Percentiles rank a stretch among this genome's conserved stretches.
phyloP scores from a whole-genome alignment of 2,329 filamentous ascomycete genomes.

The Magnaporthiopsis incrustans region DNA sequence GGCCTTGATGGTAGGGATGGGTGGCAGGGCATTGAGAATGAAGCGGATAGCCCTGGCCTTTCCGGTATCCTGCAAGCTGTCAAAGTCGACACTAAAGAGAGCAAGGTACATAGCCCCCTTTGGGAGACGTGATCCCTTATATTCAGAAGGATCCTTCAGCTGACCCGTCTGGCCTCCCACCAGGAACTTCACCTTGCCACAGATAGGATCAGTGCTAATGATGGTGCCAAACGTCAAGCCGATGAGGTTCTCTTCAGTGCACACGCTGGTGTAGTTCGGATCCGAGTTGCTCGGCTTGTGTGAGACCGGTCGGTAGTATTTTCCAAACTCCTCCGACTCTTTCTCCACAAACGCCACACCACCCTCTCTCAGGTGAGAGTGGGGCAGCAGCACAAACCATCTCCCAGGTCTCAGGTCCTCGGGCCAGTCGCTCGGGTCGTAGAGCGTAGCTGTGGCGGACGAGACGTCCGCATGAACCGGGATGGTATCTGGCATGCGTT shows the following conservation, averaged over 20 bases:
- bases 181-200: not conserved
- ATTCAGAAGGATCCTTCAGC: not conserved
- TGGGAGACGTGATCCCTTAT: not conserved
- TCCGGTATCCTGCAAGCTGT: slow-evolving; percentile 34
- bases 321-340: not conserved
- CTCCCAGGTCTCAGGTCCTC: slow-evolving; percentile 2
- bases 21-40: slow-evolving; percentile 51
- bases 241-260: not conserved
- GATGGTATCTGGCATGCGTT: not conserved
- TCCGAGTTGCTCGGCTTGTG: too few relatives aligned
- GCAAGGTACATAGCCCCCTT: not conserved
- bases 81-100: slow-evolving; percentile 44
- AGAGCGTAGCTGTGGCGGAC: not conserved
- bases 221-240: not conserved
- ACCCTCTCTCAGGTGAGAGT: not conserved
- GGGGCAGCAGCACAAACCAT: not conserved
- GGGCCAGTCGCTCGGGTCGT: slow-evolving; percentile 1
- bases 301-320: not conserved
- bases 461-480: not conserved
- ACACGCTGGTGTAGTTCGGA: not conserved
- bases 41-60: slow-evolving; percentile 45
- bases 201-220: not conserved
- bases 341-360: not conserved
- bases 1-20: slow-evolving; percentile 47
- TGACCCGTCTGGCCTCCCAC: not conserved